Conservation (phyloP, 148 eudicot genomes). For the Amaranthus cruentus region DNA sequence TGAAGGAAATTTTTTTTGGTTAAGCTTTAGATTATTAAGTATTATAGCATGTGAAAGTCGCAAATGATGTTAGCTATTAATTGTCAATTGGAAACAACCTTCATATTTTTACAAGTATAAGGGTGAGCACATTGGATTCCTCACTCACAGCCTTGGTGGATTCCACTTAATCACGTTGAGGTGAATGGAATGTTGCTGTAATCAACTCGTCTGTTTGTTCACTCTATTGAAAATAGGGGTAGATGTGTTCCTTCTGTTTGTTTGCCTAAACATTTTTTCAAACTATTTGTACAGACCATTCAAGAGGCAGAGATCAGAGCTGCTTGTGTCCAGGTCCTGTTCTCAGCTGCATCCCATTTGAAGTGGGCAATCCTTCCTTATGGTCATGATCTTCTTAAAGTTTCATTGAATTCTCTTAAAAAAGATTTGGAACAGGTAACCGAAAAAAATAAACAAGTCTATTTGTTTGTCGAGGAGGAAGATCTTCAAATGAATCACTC, state of each 20-base stretch:
- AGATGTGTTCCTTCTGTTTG: not conserved
- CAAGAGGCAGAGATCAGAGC: conserved; percentile 50
- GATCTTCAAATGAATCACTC: not conserved
- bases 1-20: too few relatives aligned
- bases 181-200: too few relatives aligned
- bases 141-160: too few relatives aligned
- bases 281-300: conserved; percentile 29
- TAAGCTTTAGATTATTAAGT: too few relatives aligned
- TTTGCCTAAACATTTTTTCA: not conserved
- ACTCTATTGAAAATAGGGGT: not conserved
- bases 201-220: too few relatives aligned
- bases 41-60: too few relatives aligned
- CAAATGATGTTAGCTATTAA: too few relatives aligned
- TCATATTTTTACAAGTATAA: too few relatives aligned
- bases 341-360: conserved; percentile 64
- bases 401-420: conserved; percentile 46
- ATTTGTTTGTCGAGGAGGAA: not conserved
- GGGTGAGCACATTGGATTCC: too few relatives aligned
- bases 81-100: too few relatives aligned
- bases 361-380: conserved; percentile 48
- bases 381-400: conserved; percentile 43
- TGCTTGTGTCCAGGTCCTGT: conserved; percentile 64
- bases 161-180: too few relatives aligned
- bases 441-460: not conserved
- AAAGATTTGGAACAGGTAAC: conserved; percentile 56